These are phyloP conservation scores for Trichocomaceae sp. DNA, from an alignment of 2,329 filamentous ascomycete genomes.

Conservation along the genomic window DNA sequence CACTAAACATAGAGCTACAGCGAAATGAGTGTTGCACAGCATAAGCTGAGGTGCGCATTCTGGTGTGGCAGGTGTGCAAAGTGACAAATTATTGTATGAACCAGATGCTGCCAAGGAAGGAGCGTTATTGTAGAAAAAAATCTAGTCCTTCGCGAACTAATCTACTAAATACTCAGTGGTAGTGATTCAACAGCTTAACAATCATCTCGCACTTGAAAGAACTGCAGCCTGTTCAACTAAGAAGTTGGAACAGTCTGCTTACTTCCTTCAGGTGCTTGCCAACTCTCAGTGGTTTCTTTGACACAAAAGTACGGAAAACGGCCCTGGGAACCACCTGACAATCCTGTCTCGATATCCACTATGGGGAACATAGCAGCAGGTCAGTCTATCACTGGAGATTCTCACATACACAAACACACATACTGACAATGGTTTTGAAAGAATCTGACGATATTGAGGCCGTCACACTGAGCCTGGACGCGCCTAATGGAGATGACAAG, in stretches of 20 bases:
- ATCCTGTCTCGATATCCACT: neutral
- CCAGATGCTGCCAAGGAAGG: too few species aligned
- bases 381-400: neutral
- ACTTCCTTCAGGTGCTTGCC: neutral
- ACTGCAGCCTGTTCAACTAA: neutral
- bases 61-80: too few species aligned
- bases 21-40: too few species aligned
- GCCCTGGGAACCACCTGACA: neutral
- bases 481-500: conserved; percentile 7
- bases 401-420: neutral
- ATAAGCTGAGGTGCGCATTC: too few species aligned
- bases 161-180: too few species aligned
- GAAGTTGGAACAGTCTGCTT: neutral
- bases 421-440: neutral
- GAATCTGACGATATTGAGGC: conserved; percentile 5
- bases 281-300: too few species aligned
- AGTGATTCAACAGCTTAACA: too few species aligned
- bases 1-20: neutral
- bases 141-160: too few species aligned
- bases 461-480: conserved; percentile 2
- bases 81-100: too few species aligned
- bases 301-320: neutral
- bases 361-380: neutral
- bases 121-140: too few species aligned
- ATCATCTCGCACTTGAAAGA: neutral